Evolutionary conservation across 2,329 filamentous ascomycete genomes (phyloP), one percentile per base, ranked within the genome.

Genomic region (Calcarisporium arbuscula): DNA sequence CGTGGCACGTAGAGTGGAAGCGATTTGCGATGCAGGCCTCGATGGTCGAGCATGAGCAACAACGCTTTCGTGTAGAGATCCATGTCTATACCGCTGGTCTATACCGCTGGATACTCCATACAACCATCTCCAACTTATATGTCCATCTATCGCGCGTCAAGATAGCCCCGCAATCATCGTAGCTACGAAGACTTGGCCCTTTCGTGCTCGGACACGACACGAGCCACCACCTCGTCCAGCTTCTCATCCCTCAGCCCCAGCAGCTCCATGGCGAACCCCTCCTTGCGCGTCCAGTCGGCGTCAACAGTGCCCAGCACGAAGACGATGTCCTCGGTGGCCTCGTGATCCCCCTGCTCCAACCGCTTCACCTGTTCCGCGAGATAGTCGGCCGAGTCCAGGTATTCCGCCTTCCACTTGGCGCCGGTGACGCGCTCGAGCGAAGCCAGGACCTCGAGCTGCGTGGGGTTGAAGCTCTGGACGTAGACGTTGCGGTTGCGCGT

Each of bases 401-500:
- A 40, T 19, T 52, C 36, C 9, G 43, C 45, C 9, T 46, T 49
- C 58, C 59, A 60, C 37, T 67, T 64, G 12, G 45, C 41, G 0
- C 64, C 67, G 1, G 68, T 72, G 1, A 60, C 58, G 29, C 68
- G 64, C 54, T 81, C 72, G 4, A 76, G 56, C 0, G 62, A 55
- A 2, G 57, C 67, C 3, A 74, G 39, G 4, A 73, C 45, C 37
- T 65, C 57, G 16, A 61, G 59, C 48, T 77, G 72, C 2, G 69
- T 67, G 18, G 64, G 60, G 14, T 56, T 55, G 37, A 68, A 61
- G 35, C 66, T 65, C 19, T 70, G 55, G 7, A 74, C 54, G 38
- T 61, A 64, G 1, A 80, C 52, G 5, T 56, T 48, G 5, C 62
- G 56, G 50, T 80, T 79, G 45, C 61, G 62, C 2, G 73, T 77